Conservation (phyloP, 2,329 filamentous ascomycete species). For the Sclerotiophoma versabilis region DNA sequence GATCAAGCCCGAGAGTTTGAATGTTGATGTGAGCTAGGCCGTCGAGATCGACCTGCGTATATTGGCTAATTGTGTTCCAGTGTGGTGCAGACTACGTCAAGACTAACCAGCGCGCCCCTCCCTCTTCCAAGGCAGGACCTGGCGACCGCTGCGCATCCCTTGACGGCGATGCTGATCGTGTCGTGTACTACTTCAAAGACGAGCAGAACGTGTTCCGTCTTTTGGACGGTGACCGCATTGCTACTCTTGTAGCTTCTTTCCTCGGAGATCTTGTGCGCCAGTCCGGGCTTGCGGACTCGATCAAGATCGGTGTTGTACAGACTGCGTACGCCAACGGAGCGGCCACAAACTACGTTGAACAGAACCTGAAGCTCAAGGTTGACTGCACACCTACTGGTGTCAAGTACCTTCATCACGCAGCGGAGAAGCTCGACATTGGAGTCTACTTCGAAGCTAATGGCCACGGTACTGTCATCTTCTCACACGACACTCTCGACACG, state of each 20-base stretch:
- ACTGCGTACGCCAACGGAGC: slow-evolving; percentile 98
- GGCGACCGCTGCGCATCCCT: slow-evolving; percentile 86
- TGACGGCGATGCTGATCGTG: slow-evolving; percentile 92
- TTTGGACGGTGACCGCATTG: slow-evolving; percentile 95
- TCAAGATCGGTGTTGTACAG: slow-evolving; percentile 94
- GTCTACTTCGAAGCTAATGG: slow-evolving; percentile 99
- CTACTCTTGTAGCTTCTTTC: slow-evolving; percentile 91
- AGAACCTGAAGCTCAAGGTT: slow-evolving; percentile 85
- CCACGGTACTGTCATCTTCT: slow-evolving; percentile 96
- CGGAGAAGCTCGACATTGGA: slow-evolving; percentile 90
- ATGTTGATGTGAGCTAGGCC: slow-evolving; percentile 74
- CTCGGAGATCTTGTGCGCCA: slow-evolving; percentile 85
- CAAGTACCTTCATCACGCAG: slow-evolving; percentile 97
- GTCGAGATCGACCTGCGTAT: background rate
- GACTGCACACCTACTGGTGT: slow-evolving; percentile 95
- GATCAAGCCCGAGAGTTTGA: slow-evolving; percentile 85
- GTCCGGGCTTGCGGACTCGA: slow-evolving; percentile 77
- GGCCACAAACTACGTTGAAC: slow-evolving; percentile 89
- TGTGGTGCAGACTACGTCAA: slow-evolving; percentile 98
- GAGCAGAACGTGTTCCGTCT: slow-evolving; percentile 85
- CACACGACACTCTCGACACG: slow-evolving; percentile 76
- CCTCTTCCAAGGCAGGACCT: slow-evolving; percentile 76
- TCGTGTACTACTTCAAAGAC: slow-evolving; percentile 94
- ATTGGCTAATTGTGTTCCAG: slow-evolving; percentile 52
- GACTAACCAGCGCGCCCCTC: slow-evolving; percentile 90